A percentile compares a stretch with the other conserved stretches of the same genome.
These are phyloP conservation scores for Ascochyta clinopodiicola DNA, from an alignment of 2,329 filamentous ascomycete species.

Conservation along the genomic window DNA sequence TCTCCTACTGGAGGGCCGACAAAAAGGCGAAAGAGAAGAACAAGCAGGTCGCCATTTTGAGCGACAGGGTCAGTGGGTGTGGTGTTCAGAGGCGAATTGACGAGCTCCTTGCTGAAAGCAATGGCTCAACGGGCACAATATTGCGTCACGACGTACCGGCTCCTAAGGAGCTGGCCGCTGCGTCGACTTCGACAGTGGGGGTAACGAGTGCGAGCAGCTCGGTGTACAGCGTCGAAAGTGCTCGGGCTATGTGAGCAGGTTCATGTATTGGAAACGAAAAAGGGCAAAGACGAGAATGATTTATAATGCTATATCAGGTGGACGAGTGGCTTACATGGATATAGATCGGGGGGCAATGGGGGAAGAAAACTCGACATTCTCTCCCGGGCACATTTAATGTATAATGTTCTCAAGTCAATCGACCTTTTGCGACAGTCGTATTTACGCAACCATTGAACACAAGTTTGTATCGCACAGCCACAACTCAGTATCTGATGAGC, in stretches of 20 bases:
- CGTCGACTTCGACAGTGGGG: not conserved
- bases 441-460: no score
- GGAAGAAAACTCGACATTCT: no score
- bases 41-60: slow-evolving; percentile 11
- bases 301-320: no score
- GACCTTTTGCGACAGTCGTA: no score
- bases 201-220: not conserved
- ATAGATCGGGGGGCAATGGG: no score
- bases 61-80: slow-evolving; percentile 9
- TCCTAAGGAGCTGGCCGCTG: not conserved
- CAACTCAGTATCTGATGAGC: no score
- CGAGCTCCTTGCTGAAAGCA: slow-evolving; percentile 1
- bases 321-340: no score
- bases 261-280: no score
- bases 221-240: not conserved
- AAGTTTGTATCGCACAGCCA: no score
- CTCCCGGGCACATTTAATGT: no score
- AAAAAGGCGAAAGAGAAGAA: slow-evolving; percentile 14
- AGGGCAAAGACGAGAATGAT: no score
- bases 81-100: slow-evolving; percentile 18
- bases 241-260: not conserved
- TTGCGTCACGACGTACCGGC: not conserved
- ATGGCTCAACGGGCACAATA: not conserved
- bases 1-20: slow-evolving; percentile 10
- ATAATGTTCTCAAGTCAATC: no score